These are phyloP conservation scores for Pyrenochaeta sp. DNA, from an alignment of 2,329 filamentous ascomycete species.

Conservation along the genomic window DNA sequence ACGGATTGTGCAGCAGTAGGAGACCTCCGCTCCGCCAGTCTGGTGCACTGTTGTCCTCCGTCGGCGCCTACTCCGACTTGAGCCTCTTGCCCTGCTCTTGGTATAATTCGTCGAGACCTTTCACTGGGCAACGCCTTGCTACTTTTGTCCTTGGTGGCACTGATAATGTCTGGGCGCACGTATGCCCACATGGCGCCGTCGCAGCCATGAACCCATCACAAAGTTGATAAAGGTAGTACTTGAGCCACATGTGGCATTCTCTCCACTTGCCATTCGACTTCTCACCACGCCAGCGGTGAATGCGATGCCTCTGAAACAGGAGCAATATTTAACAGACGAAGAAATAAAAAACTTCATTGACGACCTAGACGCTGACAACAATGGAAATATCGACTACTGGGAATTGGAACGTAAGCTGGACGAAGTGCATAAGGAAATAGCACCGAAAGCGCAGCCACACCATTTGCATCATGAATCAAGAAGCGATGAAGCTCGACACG, in stretches of 20 bases:
- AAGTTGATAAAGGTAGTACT: slow-evolving; percentile 11
- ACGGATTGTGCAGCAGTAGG: neutral
- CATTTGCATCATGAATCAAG: slow-evolving; percentile 52
- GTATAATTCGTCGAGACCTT: slow-evolving; percentile 18
- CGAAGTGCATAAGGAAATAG: slow-evolving; percentile 61
- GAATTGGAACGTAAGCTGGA: slow-evolving; percentile 65
- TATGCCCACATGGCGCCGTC: slow-evolving; percentile 21
- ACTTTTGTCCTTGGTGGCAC: slow-evolving; percentile 9
- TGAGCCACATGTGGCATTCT: slow-evolving; percentile 24
- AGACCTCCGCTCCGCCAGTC: slow-evolving; percentile 25
- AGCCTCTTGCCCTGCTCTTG: slow-evolving; percentile 37
- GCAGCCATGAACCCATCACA: slow-evolving; percentile 8
- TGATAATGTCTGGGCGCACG: slow-evolving; percentile 38
- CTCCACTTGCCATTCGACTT: neutral
- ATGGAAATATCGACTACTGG: slow-evolving; percentile 62
- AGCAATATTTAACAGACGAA: slow-evolving; percentile 49
- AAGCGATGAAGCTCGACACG: slow-evolving; percentile 56
- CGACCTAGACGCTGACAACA: slow-evolving; percentile 61
- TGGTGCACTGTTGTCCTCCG: slow-evolving; percentile 7
- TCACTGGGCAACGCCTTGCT: slow-evolving; percentile 13
- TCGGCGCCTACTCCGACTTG: slow-evolving; percentile 30
- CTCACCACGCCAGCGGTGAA: neutral
- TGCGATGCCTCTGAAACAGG: slow-evolving; percentile 32
- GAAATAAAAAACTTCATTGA: slow-evolving; percentile 64
- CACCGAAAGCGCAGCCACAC: slow-evolving; percentile 57